Evolutionary conservation across 305 asterid species (phyloP), one percentile per base, ranked within the genome.

Genomic region (Fraxinus greggii): DNA sequence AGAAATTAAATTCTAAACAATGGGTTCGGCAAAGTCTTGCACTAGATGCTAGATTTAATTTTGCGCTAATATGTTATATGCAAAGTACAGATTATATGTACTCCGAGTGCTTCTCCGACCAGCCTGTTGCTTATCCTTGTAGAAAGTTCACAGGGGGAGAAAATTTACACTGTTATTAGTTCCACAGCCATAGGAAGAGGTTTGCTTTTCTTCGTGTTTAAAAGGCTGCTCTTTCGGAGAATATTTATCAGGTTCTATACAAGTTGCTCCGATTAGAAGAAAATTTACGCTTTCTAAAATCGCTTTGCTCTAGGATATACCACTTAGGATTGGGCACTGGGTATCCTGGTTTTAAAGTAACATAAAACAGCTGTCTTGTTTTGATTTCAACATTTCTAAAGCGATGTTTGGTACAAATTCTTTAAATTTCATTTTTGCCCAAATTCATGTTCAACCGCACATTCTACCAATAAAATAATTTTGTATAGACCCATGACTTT

Each of bases 351-450:
- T 26, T 65, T 65, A 12, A 65, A 61, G 5, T 61, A 61, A 65
- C 36, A 70, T 7, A 70, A 36, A 32, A 31, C 76, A 32, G 45
- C 76, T 70, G 23, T 69, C 40, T 5, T 69, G 31, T 31, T 31
- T 69, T 69, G 38, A 65, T 70, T 28, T 80, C 72, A 65, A 21
- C 26, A 40, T 67, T 79, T 56, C 67, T 56, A 56, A 56, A 56
- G 28, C 28, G 12, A 19, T 56, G 26, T 56, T 56, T 6, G 12
- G 67, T 56, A 56, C 9, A 4, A 21, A 56, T 56, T 56, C 26
- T 56, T 56, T 6, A 19, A 56, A 56, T 19, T 56, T 56, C 28
- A 19, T n/a, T 56, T 19, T 56, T 19, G 12, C 6, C 12, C 12
- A 56, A 6, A 19, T 21, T 56, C 28, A 56, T 19, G 19, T 56